These are phyloP conservation scores for Gracilaria caudata DNA, from an alignment of 23 red algal genomes.

Conservation along the genomic window DNA sequence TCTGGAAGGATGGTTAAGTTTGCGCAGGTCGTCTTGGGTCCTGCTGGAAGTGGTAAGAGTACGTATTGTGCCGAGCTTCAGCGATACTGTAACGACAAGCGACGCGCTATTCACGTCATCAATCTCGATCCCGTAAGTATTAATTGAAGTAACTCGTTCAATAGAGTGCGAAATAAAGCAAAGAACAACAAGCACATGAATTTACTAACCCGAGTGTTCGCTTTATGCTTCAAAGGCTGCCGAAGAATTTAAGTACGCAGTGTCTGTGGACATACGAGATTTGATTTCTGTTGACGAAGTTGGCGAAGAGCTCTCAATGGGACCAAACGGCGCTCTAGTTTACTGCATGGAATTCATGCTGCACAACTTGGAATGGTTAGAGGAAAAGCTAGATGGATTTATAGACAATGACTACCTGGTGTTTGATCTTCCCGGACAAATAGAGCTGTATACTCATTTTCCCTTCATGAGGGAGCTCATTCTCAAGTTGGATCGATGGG, in stretches of 20 bases:
- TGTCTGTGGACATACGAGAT: slow-evolving; percentile 84
- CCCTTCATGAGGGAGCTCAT: slow-evolving; percentile 83
- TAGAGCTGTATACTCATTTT: slow-evolving; percentile 95
- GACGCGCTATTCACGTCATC: slow-evolving; percentile 83
- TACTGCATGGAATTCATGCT: slow-evolving; percentile 99
- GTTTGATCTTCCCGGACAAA: slow-evolving; percentile 94
- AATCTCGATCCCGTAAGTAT: slow-evolving; percentile 94
- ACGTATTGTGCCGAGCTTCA: slow-evolving; percentile 95
- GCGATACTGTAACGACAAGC: slow-evolving; percentile 62
- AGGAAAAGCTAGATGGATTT: slow-evolving; percentile 76
- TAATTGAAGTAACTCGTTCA: not conserved
- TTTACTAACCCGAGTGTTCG: slow-evolving; percentile 5
- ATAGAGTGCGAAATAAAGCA: not conserved
- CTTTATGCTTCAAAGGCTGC: slow-evolving; percentile 48
- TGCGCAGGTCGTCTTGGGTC: slow-evolving; percentile 92
- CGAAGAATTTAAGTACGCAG: slow-evolving; percentile 74
- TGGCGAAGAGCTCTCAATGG: slow-evolving; percentile 78
- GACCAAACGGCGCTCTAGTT: slow-evolving; percentile 94
- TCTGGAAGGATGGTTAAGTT: slow-evolving; percentile 67
- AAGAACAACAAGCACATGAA: not conserved
- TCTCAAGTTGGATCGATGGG: slow-evolving; percentile 50
- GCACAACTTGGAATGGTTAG: slow-evolving; percentile 88
- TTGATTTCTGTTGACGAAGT: slow-evolving; percentile 90
- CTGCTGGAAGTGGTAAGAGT: slow-evolving; percentile 92
- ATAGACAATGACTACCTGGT: slow-evolving; percentile 91